phyloP scores from a whole-genome alignment of 2,329 filamentous ascomycete genomes.

The Fusarium sp. region DNA sequence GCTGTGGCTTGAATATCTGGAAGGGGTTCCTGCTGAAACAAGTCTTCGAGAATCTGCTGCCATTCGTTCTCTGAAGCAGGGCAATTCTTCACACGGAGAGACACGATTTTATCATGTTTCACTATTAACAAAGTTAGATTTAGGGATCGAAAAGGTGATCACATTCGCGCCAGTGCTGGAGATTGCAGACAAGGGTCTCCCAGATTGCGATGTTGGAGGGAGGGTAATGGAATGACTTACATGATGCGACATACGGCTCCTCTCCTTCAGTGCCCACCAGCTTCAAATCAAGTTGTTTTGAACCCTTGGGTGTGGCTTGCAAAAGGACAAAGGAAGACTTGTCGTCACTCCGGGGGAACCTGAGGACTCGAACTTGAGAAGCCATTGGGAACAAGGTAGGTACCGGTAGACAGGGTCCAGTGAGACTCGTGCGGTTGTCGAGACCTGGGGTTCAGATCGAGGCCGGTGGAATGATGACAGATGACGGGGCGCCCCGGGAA shows the following conservation, averaged over 20 bases:
- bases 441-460: constrained; percentile 24
- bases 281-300: constrained; percentile 71
- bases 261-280: constrained; percentile 76
- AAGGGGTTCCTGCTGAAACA: constrained; percentile 65
- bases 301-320: constrained; percentile 64
- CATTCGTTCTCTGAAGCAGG: constrained; percentile 73
- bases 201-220: constrained; percentile 26
- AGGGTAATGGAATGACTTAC: constrained; percentile 59
- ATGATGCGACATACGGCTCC: constrained; percentile 66
- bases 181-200: constrained; percentile 32
- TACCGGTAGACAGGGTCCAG: constrained; percentile 1
- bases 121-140: constrained; percentile 55
- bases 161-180: constrained; percentile 35
- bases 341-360: constrained; percentile 67
- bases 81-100: constrained; percentile 65
- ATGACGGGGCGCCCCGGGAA: constrained; percentile 22
- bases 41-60: constrained; percentile 68
- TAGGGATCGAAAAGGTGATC: constrained; percentile 22
- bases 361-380: constrained; percentile 58
- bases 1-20: constrained; percentile 71
- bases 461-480: constrained; percentile 30
- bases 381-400: constrained; percentile 37
- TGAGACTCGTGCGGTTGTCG: constrained; percentile 5
- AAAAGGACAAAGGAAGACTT: constrained; percentile 69
- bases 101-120: constrained; percentile 65